Evolutionary conservation across 1,139 yeast genomes (phyloP).

Genomic region (Diutina siamensis): DNA sequence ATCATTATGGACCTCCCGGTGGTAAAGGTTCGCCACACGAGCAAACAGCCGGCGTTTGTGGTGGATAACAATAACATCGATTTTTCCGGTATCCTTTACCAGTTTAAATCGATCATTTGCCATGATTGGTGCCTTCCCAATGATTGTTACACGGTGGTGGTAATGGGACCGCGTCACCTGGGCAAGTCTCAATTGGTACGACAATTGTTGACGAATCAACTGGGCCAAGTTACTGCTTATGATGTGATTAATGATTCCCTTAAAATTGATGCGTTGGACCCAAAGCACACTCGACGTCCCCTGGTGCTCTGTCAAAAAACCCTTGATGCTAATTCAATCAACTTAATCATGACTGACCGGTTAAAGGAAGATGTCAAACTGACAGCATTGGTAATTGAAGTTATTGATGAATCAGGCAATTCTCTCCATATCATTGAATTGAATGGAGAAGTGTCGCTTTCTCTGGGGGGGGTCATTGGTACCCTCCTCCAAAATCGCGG

Average conservation of each 20-base stretch:
- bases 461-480: background rate
- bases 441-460: background rate
- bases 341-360: background rate
- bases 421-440: background rate
- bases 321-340: background rate
- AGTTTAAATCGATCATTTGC: background rate
- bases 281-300: background rate
- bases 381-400: background rate
- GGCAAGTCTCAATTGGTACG: background rate
- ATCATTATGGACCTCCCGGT: background rate
- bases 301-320: background rate
- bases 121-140: background rate
- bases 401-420: background rate
- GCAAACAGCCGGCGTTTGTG: background rate
- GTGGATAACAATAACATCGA: background rate
- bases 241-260: background rate
- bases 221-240: background rate
- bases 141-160: background rate
- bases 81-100: background rate
- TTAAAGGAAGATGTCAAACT: background rate
- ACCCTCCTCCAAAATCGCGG: background rate
- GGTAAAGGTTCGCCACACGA: background rate
- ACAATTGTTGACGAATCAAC: background rate
- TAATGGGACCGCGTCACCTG: background rate
- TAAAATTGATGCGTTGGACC: background rate